These are phyloP conservation scores for Parmelia sp. DNA, from an alignment of 495 filamentous ascomycete species.

Conservation along the genomic window DNA sequence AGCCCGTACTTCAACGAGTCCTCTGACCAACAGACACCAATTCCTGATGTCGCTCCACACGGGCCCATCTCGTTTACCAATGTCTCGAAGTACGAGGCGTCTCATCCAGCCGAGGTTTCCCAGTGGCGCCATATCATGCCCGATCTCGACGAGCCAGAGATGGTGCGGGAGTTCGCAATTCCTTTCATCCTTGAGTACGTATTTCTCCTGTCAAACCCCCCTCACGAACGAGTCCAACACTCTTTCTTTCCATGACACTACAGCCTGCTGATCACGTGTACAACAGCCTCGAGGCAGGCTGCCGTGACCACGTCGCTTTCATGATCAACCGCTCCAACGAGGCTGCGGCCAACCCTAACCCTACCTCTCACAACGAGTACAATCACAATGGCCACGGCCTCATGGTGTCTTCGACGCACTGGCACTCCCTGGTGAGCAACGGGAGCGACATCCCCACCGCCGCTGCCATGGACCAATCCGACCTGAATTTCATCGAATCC, in stretches of 20 bases:
- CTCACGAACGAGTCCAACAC: neutral
- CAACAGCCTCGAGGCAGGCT: conserved; percentile 81
- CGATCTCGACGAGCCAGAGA: conserved; percentile 3
- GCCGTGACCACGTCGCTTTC: conserved; percentile 88
- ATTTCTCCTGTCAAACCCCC: conserved; percentile 13
- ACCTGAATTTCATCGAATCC: conserved; percentile 4
- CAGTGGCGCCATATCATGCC: conserved; percentile 3
- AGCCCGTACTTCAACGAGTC: conserved; percentile 1
- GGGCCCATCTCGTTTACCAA: neutral
- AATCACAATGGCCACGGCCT: conserved; percentile 60
- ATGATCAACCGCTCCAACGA: conserved; percentile 31
- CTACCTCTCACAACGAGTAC: conserved; percentile 29
- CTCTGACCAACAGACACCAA: neutral
- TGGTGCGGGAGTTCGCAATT: conserved; percentile 1
- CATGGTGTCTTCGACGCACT: conserved; percentile 39
- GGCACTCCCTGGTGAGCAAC: neutral
- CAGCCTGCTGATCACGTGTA: neutral
- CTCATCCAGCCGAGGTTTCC: neutral
- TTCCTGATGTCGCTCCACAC: conserved; percentile 1
- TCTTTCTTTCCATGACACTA: neutral
- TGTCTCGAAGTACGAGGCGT: neutral
- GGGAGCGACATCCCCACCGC: neutral
- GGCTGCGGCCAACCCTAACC: conserved; percentile 31
- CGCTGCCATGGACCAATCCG: neutral
- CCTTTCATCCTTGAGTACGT: conserved; percentile 88